Conservation (phyloP, 164 flowering plant species). For the Tetrastigma voinierianum region DNA sequence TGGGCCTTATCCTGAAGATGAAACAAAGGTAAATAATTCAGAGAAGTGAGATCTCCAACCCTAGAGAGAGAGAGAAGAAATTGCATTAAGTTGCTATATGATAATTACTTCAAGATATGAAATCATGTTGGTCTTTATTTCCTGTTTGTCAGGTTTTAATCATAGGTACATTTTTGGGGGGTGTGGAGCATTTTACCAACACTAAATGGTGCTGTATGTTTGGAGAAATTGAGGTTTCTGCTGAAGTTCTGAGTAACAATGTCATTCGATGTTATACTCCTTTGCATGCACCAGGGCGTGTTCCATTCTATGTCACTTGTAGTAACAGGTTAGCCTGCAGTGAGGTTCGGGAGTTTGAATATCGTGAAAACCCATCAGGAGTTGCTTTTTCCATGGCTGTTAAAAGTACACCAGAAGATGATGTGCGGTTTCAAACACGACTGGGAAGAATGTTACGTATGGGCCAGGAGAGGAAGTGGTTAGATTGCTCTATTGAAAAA, state of each 20-base stretch:
- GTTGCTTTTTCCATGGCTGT: slow-evolving; percentile 12
- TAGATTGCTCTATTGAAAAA: slow-evolving; percentile 37
- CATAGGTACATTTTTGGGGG: slow-evolving; percentile 53
- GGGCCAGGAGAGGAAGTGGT: slow-evolving; percentile 29
- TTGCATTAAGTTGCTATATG: not conserved
- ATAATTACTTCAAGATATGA: not conserved
- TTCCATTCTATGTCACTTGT: slow-evolving; percentile 75
- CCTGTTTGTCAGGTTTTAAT: slow-evolving; percentile 50
- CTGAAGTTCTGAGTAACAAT: slow-evolving; percentile 44
- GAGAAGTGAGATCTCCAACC: not conserved
- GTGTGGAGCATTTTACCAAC: slow-evolving; percentile 18
- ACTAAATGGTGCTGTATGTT: slow-evolving; percentile 81
- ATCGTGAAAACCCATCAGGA: slow-evolving; percentile 33
- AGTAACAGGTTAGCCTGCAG: slow-evolving; percentile 75
- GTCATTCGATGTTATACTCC: slow-evolving; percentile 69
- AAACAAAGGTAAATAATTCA: slow-evolving; percentile 48
- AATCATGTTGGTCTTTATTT: slow-evolving; percentile 3
- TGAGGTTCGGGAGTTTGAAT: slow-evolving; percentile 79
- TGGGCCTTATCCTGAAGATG: slow-evolving; percentile 63
- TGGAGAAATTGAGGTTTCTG: slow-evolving; percentile 77
- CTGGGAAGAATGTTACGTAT: slow-evolving; percentile 43
- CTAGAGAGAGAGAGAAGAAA: too few relatives aligned
- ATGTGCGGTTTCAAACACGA: slow-evolving; percentile 46
- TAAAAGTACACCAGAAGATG: slow-evolving; percentile 36
- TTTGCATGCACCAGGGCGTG: slow-evolving; percentile 51